Base-by-base conservation (phyloP, 495 filamentous ascomycete species). In the Neurospora tetrasperma region DNA sequence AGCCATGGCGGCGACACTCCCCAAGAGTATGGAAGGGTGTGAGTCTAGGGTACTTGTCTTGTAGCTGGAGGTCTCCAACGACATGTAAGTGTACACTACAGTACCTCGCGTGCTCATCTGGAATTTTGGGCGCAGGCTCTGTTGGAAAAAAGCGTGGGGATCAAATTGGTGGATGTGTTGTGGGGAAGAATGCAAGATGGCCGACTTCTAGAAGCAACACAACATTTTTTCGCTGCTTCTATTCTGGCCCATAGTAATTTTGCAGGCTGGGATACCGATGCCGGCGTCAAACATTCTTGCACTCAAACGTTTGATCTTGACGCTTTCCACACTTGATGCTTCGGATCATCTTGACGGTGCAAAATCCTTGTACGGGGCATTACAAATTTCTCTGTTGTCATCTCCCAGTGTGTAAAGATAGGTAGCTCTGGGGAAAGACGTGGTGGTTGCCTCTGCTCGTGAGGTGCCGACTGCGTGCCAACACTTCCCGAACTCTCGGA, bases 1-100 rank as follows among this genome's bases (percentile, higher is more conserved):
- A 23, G 70, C 66, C 73, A 78, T 77, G 79, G 78, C 77, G 73
- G 76, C 73, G 68, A 70, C 74, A 74, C 77, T 74, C 72, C 72
- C 73, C 75, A 46, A 31, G n/a, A 16, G 69, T 39, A 70, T 69
- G 72, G 75, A 69, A 74, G 74, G 76, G 75, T 16, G 75, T 73
- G 75, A 72, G 75, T 48, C 42, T 69, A 69, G 71, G 66, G 59
- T 27, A 14, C 48, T 59, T 59, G 48, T 69, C 16, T 44, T 70
- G 74, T 75, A 76, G 71, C 71, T 43, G 69, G 59, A 74, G 59
- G 75, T 75, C 70, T 71, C 75, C 75, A 40, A 54, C 71, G 11
- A 27, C 38, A 18, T 42, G 70, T 31, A 31, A 31, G 27, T 31
- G 27, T 73, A 72, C 35, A 38, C 35, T 38, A 38, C 35, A 38